phyloP scores from a whole-genome alignment of 768 basidiomycete genomes.

The Sarcodon aspratus region DNA sequence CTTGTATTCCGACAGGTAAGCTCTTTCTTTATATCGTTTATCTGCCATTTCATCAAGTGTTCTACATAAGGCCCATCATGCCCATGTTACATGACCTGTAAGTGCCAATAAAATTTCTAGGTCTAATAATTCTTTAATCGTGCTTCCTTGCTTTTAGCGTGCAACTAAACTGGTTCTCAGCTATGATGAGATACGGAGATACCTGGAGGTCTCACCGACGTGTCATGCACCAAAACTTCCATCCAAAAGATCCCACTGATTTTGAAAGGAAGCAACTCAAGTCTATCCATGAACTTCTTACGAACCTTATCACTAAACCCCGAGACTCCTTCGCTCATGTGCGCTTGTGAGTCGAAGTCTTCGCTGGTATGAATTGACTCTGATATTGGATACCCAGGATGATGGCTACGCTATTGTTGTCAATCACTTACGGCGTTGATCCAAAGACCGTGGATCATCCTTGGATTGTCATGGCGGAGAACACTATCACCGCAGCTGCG shows the following conservation, averaged over 20 bases:
- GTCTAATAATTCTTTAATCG: not conserved
- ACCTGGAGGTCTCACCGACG: not conserved
- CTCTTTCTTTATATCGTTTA: not conserved
- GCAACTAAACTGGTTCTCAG: not conserved
- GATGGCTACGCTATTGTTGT: constrained; percentile 14
- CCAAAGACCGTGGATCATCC: constrained; percentile 21
- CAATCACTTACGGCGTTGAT: constrained; percentile 17
- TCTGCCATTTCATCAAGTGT: not conserved
- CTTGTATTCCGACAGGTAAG: not conserved
- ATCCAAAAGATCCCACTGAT: not conserved
- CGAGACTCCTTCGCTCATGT: not conserved
- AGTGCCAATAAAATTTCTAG: not conserved
- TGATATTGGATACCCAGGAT: constrained; percentile 7
- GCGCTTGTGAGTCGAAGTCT: not conserved
- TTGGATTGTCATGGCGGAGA: constrained; percentile 23
- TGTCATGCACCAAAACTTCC: not conserved
- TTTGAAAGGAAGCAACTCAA: not conserved
- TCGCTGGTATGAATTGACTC: not conserved
- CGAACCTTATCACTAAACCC: not conserved
- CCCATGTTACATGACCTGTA: not conserved
- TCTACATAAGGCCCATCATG: not conserved
- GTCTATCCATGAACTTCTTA: not conserved
- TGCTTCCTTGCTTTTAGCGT: not conserved
- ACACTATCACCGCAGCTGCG: constrained; percentile 13
- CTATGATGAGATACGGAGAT: not conserved